Evolutionary conservation across 2,329 filamentous ascomycete species (phyloP), one percentile per base, ranked within the genome.

Genomic region (Hypoxylon sp.): DNA sequence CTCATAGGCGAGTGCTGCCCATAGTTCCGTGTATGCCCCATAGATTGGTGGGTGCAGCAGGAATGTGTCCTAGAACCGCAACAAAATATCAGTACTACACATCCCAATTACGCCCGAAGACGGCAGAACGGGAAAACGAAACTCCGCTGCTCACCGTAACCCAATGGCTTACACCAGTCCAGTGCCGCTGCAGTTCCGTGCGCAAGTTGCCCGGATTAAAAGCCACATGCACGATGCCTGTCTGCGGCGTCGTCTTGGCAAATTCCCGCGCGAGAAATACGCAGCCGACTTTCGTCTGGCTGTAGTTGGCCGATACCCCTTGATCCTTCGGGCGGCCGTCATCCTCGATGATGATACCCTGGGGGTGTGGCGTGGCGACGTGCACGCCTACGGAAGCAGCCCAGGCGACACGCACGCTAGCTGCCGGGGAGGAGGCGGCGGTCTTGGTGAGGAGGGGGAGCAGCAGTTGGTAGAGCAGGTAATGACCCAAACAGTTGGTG

Each of bases 131-230:
- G 31, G 31, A 69, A 66, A n/a, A 69, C 71, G 33, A 20, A 20
- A 20, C 20, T 20, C 20, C 66, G 33, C 14, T 5, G 35, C 66
- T 63, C 20, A 69, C 66, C 27, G 30, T 31, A 27, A 68, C 10
- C 66, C 69, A 69, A 31, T 14, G 37, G 17, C 13, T 44, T 1
- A 60, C 6, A 2, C 66, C 69, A 11, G 31, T 53, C 66, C 63
- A 72, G 40, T 65, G 56, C 27, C 69, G 62, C 50, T 70, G 67
- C 31, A 72, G 55, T 17, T 70, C 69, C 10, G 74, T 70, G 51
- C 49, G 58, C 35, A 76, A 56, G 25, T 76, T 74, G 8, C 74
- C 73, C 14, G 74, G 74, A 46, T 76, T 76, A 35, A 74, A 73
- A 13, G 65, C 64, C 0, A 55, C 70, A 49, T 72, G 68, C 22